These are phyloP conservation scores for Curvularia verruculosa DNA, from an alignment of 2,329 filamentous ascomycete genomes.

Conservation along the genomic window DNA sequence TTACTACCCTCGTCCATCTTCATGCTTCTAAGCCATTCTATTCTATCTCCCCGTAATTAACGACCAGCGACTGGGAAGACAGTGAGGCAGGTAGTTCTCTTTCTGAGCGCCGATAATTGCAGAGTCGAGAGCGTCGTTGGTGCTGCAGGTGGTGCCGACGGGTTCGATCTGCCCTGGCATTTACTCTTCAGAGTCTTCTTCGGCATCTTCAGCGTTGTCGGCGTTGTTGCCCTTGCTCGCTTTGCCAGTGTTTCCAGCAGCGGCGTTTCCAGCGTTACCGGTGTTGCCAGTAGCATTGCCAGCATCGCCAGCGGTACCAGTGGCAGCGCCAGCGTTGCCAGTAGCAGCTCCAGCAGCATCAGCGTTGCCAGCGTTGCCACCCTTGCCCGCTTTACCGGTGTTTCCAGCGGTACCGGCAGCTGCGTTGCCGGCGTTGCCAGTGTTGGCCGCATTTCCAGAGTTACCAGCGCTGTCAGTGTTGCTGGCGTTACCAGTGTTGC, in stretches of 20 bases:
- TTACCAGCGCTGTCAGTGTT: not conserved
- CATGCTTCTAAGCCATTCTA: too few relatives aligned
- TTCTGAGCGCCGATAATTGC: constrained; percentile 24
- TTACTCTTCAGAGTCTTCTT: too few relatives aligned
- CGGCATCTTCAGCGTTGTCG: not conserved
- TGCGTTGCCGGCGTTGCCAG: not conserved
- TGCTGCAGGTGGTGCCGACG: not conserved
- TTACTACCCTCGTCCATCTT: too few relatives aligned
- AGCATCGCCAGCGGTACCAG: not conserved
- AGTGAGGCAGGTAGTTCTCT: constrained; percentile 17
- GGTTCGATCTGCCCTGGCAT: too few relatives aligned
- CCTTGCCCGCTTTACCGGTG: constrained; percentile 6
- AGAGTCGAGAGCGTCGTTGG: constrained; percentile 3
- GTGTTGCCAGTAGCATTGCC: not conserved
- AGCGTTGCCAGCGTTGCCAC: constrained; percentile 1
- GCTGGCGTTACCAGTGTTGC: not conserved
- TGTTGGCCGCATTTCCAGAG: not conserved
- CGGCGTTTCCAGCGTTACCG: not conserved
- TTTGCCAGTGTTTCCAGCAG: not conserved
- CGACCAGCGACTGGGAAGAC: not conserved
- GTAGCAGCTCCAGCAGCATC: not conserved
- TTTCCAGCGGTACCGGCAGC: not conserved
- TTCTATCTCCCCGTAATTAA: not conserved
- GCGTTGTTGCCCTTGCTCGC: not conserved
- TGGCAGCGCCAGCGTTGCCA: constrained; percentile 4